phyloP scores from a whole-genome alignment of 1,139 yeast genomes.

The Protomyces inundatus region DNA sequence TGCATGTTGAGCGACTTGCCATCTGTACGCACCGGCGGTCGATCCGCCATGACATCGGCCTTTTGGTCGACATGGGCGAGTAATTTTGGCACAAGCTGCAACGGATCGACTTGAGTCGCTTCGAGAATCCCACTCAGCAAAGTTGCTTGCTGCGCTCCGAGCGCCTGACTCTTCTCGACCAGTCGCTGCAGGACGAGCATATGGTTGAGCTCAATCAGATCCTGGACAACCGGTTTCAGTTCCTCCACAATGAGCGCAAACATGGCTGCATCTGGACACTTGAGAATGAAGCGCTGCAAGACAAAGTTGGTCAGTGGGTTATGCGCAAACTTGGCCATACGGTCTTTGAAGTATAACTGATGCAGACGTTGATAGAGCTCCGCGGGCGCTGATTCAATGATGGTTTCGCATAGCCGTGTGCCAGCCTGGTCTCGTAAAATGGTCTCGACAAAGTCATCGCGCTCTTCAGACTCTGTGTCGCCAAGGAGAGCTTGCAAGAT shows the following conservation, averaged over 20 bases:
- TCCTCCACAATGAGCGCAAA: constrained; percentile 59
- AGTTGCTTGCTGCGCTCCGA: neutral
- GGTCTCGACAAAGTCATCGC: constrained; percentile 78
- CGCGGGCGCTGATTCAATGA: constrained; percentile 58
- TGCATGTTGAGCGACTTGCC: constrained; percentile 11
- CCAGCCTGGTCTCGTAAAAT: constrained; percentile 83
- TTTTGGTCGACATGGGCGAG: constrained; percentile 2
- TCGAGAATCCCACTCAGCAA: neutral
- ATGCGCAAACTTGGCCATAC: constrained; percentile 65
- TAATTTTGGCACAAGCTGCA: constrained; percentile 1
- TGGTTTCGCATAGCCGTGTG: constrained; percentile 76
- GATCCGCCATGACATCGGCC: constrained; percentile 1
- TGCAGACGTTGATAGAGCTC: constrained; percentile 68
- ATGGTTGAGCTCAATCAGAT: constrained; percentile 55
- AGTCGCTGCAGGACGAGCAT: constrained; percentile 64
- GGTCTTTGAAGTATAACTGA: constrained; percentile 63
- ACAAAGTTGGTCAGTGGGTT: constrained; percentile 82
- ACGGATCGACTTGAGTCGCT: neutral
- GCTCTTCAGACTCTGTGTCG: constrained; percentile 49
- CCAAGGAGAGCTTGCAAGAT: constrained; percentile 38
- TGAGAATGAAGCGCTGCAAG: constrained; percentile 59
- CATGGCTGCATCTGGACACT: constrained; percentile 56
- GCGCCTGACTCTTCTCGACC: constrained; percentile 41
- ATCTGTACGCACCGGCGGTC: constrained; percentile 2
- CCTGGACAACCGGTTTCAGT: constrained; percentile 61